These are phyloP conservation scores for Talaromyces funiculosus DNA, from an alignment of 2,329 filamentous ascomycete genomes.

Conservation along the genomic window DNA sequence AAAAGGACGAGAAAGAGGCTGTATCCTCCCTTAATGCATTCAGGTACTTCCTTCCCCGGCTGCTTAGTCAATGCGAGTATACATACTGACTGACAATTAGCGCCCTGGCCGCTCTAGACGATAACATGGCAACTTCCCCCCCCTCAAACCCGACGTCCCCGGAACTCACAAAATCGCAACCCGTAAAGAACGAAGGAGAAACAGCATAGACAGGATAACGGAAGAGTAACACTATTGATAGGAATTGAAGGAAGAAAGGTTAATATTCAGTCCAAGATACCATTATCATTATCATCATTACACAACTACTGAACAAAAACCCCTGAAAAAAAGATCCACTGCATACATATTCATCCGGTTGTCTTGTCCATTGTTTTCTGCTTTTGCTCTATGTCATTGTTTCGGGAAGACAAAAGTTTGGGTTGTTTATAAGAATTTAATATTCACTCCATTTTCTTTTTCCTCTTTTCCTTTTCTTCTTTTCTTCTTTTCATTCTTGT, in stretches of 20 bases:
- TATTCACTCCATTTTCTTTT: conserved; percentile 6
- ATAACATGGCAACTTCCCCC: conserved; percentile 44
- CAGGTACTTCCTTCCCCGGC: conserved; percentile 52
- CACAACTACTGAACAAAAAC: neutral
- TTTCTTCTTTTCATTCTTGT: neutral
- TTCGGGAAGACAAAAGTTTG: conserved; percentile 17
- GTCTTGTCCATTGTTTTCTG: neutral
- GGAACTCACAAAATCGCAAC: conserved; percentile 42
- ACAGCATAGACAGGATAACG: conserved; percentile 27
- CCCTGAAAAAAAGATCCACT: neutral
- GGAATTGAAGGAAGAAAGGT: neutral
- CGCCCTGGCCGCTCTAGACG: conserved; percentile 44
- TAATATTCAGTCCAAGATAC: conserved; percentile 7
- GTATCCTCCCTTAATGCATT: conserved; percentile 81
- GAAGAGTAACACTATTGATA: neutral
- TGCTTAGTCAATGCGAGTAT: neutral
- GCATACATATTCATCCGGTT: neutral
- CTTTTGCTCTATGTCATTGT: neutral
- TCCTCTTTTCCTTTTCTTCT: neutral
- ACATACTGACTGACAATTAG: conserved; percentile 22
- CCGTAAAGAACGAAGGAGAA: conserved; percentile 36
- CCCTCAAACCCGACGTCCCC: conserved; percentile 46
- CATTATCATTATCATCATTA: neutral
- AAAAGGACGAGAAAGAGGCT: conserved; percentile 57
- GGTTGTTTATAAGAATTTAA: conserved; percentile 11